Conservation (phyloP, 1,139 yeast genomes). For the Sugiyamaella xylanicola region DNA sequence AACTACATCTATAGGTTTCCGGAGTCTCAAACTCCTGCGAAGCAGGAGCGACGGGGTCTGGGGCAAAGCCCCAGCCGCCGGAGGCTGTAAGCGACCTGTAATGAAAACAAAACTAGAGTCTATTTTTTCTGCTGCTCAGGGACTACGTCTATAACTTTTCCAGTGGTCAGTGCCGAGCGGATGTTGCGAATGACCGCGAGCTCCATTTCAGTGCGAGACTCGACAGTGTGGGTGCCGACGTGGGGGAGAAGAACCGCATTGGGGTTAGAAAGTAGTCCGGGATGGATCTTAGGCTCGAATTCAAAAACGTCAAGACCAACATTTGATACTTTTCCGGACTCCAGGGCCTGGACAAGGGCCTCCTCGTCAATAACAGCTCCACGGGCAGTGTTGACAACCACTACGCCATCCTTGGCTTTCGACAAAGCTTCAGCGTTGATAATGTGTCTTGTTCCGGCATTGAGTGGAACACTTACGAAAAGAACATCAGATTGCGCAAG, state of each 20-base stretch:
- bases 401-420: slow-evolving; percentile 69
- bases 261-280: slow-evolving; percentile 40
- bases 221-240: slow-evolving; percentile 63
- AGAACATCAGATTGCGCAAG: slow-evolving; percentile 59
- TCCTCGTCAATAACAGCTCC: slow-evolving; percentile 73
- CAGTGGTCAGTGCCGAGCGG: slow-evolving; percentile 51
- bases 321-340: slow-evolving; percentile 64
- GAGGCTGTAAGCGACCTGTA: not conserved
- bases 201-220: slow-evolving; percentile 61
- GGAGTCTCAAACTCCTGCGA: too few relatives aligned
- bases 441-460: slow-evolving; percentile 53
- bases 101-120: not conserved
- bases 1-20: too few relatives aligned
- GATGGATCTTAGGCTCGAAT: slow-evolving; percentile 62
- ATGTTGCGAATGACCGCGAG: slow-evolving; percentile 53
- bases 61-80: not conserved
- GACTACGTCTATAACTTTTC: slow-evolving; percentile 56
- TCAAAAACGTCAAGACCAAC: slow-evolving; percentile 76
- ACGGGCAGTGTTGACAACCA: slow-evolving; percentile 65
- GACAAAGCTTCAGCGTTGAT: slow-evolving; percentile 55
- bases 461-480: slow-evolving; percentile 65
- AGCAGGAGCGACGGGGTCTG: slow-evolving; percentile 10
- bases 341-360: slow-evolving; percentile 62
- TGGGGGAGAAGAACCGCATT: slow-evolving; percentile 65
- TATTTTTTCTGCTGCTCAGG: slow-evolving; percentile 40